Evolutionary conservation across 179 eudicot genomes (phyloP), one percentile per base, ranked within the genome.

Genomic region (Silene noctiflora): DNA sequence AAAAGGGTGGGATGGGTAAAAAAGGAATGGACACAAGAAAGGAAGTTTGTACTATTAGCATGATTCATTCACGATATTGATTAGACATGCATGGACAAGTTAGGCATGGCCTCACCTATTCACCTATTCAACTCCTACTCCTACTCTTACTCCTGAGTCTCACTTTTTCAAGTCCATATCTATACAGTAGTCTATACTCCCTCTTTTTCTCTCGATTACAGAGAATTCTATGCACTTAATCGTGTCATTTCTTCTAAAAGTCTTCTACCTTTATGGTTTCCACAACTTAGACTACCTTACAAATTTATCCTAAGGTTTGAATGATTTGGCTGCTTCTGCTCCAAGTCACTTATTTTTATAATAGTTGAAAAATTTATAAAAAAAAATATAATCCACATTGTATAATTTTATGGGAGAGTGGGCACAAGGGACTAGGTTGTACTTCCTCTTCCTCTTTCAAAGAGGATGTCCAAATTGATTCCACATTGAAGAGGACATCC

Each of bases 71-170:
- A 67, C 16, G 13, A 67, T 51, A 51, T 12, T 1, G 58, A 51
- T 51, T 51, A 51, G 58, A 16, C 58, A 51, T 48, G 46, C 55
- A 19, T 69, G 58, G 56, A 67, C 71, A 67, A 33, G 1, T n/a
- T 68, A 68, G 72, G 56, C 56, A 19, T 69, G 72, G 56, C 51
- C 72, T 44, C 72, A 39, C 56, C 29, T 68, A 16, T 7, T 46
- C 33, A 29, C 2, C 53, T 11, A 48, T 48, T 3, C 13, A 3
- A 51, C 4, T 13, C 14, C 16, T 51, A 11, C 17, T 51, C 16
- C 19, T 51, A 51, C 58, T 13, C 16, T 31, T 48, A 10, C 14
- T 48, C 13, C 3, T 48, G n/a, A 48, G 17, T 11, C 14, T 33
- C 16, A 27, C 73, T 22, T 6, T 51, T 44, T 19, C 21, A 27